Base-by-base conservation (phyloP, 352 stramenopile species). In the Blastocystis sp. region DNA sequence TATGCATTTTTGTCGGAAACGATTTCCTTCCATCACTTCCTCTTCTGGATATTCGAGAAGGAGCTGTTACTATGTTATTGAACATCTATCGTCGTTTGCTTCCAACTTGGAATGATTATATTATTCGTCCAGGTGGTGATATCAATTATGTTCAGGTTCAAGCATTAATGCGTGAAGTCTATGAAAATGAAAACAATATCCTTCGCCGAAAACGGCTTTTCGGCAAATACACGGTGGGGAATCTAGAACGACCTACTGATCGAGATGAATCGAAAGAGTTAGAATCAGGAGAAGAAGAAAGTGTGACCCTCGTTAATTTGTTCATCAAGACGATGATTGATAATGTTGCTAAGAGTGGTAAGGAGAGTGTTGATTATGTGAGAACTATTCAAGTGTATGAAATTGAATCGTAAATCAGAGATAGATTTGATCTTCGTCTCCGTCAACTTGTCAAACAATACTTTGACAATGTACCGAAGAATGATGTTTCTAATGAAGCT, bases 1-100 rank as follows among this genome's bases (percentile, higher is more conserved):
- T 98, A 51, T 98, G 95, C 90, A 98, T 98, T 90, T 93, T 98
- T 67, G 95, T 98, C 0, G 96, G 96, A 27, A 98, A 98, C 90
- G 96, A 98, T 92, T 98, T 98, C 89, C 91, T 98, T 88, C 95
- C 95, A 21, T 95, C 98, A 89, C 88, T 97, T 75, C 96, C 95
- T 4, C 97, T 97, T 85, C 90, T 98, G 57, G 95, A 97, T 74
- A 96, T 97, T 89, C 91, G 88, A 43, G 88, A 90, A 63, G 88
- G 88, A 6, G 90, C 89, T 27, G 69, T 92, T 21, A 90, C 89
- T 29, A 88, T 78, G 58, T 88, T 92, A 57, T 77, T 92, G 58
- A 77, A 73, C 71, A 88, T 89, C 51, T 92, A 92, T 88, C 19
- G 63, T n/a, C 59, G 51, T 19, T 29, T 78, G n/a, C 49, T 77